Base-by-base conservation (phyloP, 257 asterid genomes). In the Eucommia ulmoides region DNA sequence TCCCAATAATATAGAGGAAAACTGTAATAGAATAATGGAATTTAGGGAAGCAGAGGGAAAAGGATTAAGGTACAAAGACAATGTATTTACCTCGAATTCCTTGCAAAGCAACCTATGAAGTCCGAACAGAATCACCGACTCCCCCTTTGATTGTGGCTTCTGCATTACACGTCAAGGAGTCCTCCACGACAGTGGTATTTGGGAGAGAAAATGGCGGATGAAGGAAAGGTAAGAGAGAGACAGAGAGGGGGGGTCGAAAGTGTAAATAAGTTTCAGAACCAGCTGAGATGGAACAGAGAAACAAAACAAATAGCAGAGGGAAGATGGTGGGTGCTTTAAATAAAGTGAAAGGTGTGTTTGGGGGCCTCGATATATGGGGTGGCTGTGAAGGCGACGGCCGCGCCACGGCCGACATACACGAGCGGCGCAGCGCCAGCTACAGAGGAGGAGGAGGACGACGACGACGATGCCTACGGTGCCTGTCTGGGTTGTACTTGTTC, bases 41-140 rank as follows among this genome's bases (percentile, higher is more conserved):
- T 61, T 53, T 58, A 55, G 59, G 21, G 22, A 62, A 69, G 64
- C 33, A 48, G 44, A 53, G 56, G 59, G 59, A 52, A 56, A 50
- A 52, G 25, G 41, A 29, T 48, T n/a, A 50, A 25, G 20, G 33
- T 51, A 24, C 51, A 51, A 29, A 48, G 24, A 23, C 48, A 45
- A 3, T 26, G 10, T 48, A 25, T 55, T 60, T 60, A 80, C 80
- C 85, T 74, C 74, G 73, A 72, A 60, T 69, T 59, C 15, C 66
- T 66, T 63, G 61, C 21, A 66, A 70, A 70, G 54, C 58, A 66
- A 65, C 51, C 62, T 55, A 44, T 14, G 54, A 74, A 67, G 67
- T 6, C 68, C 82, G 76, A 67, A 73, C 77, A 77, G 41, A 24
- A 68, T 66, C 89, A 72, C 88, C 93, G 88, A 50, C 80, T 76